phyloP scores from a whole-genome alignment of 345 rosid species.

The Eucalyptus virginea region DNA sequence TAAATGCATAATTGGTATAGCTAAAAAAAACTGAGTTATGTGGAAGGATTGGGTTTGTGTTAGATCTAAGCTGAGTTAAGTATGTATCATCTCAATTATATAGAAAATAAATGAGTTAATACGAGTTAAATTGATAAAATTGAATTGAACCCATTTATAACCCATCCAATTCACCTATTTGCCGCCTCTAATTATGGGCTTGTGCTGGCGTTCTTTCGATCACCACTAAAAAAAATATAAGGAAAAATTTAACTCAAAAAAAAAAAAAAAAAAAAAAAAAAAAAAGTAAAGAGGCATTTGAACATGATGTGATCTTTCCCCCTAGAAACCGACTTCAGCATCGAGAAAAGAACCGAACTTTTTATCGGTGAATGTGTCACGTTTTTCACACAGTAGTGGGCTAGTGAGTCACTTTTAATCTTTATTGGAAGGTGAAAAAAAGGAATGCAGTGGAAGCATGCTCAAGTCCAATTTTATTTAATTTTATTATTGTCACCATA shows the following conservation, averaged over 20 bases:
- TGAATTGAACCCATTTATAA: neutral
- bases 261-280: fast-evolving
- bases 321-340: neutral
- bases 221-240: too few relatives aligned
- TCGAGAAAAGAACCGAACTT: neutral
- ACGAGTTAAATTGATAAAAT: too few relatives aligned
- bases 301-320: neutral
- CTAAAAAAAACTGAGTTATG: neutral
- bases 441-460: neutral
- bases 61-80: neutral
- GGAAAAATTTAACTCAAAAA: too few relatives aligned
- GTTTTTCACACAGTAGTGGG: neutral
- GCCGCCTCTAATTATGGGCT: neutral
- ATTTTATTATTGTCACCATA: neutral
- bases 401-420: neutral
- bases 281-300: neutral
- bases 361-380: neutral
- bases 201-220: neutral
- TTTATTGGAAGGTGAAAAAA: neutral
- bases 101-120: neutral
- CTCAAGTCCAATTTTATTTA: neutral
- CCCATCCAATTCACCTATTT: neutral
- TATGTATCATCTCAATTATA: neutral
- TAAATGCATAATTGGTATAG: neutral
- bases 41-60: neutral